Conservation (phyloP, 2,329 filamentous ascomycete genomes). For the Diaporthe ilicicola region DNA sequence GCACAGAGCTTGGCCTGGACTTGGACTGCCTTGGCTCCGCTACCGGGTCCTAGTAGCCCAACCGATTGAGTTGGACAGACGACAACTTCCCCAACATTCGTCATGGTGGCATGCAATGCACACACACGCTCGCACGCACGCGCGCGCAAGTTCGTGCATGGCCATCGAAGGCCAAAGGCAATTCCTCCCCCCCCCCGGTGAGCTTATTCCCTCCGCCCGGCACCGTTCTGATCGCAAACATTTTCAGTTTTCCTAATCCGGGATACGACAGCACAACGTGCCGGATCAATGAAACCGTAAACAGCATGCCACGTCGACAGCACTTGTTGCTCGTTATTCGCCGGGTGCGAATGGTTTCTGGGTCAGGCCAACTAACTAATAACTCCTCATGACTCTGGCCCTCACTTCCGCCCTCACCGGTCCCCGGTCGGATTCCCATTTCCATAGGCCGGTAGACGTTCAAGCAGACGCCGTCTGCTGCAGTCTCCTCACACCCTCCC, state of each 20-base stretch:
- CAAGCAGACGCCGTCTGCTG: not conserved
- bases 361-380: not conserved
- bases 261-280: conserved; percentile 2
- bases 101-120: not conserved
- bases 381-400: not conserved
- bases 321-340: not conserved
- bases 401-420: not conserved
- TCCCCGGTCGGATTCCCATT: not conserved
- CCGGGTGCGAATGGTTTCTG: not conserved
- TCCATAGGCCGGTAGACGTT: not conserved
- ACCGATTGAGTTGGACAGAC: not conserved
- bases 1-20: not conserved
- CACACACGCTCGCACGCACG: not conserved
- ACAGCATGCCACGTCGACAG: conserved; percentile 3
- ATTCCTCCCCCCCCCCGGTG: not conserved
- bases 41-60: conserved; percentile 13
- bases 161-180: not conserved
- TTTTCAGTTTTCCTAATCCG: conserved; percentile 10
- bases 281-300: conserved; percentile 1
- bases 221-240: conserved; percentile 16
- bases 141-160: not conserved
- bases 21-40: conserved; percentile 1
- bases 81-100: conserved; percentile 22
- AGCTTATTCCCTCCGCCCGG: conserved; percentile 4
- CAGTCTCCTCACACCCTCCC: conserved; percentile 2